Evolutionary conservation across 495 filamentous ascomycete species (phyloP), one percentile per base, ranked within the genome.

Genomic region (Aspergillus leporis): DNA sequence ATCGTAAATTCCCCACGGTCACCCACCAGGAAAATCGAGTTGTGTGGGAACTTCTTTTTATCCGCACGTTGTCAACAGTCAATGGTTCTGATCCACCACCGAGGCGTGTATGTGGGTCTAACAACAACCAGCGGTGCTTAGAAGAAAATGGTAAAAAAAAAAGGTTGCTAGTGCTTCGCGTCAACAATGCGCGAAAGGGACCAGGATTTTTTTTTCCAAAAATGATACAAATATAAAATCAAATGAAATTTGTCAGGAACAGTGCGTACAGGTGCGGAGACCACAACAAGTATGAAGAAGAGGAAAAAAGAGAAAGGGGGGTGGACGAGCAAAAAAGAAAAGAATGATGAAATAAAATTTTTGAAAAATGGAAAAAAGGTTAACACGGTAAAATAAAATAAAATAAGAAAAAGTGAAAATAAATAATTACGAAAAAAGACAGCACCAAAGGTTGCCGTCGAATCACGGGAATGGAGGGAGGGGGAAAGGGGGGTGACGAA

Each of bases 71-170:
- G 73, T 76, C 70, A 69, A 74, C 61, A 69, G 68, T 70, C 66
- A 67, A 71, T 72, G 70, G 69, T 74, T 72, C 66, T 76, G 73
- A 74, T 76, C 73, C 75, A 76, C 73, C 70, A 74, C 62, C 63
- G 70, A 75, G 71, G 74, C 74, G 71, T 72, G 66, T 58, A 70
- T 71, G 75, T 78, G 75, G 75, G 75, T 78, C 75, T 77, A 64
- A 64, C 58, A 55, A 70, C 66, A 71, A 77, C 68, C 69, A 73
- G 69, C 72, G 69, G 68, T 71, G 67, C 70, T 70, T 71, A 66
- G 66, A 67, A 53, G 51, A 54, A 55, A 25, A 28, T 3, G 25
- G 16, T 3, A 5, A 14, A 14, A 41, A 38, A 14, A 41, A 41
- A 57, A 61, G 53, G 40, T 62, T 61, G 58, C 62, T 65, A 65